Percentiles rank a stretch among this genome's conserved stretches.
phyloP scores from a whole-genome alignment of 2,329 filamentous ascomycete species.

The Aaosphaeria pasadenensis region DNA sequence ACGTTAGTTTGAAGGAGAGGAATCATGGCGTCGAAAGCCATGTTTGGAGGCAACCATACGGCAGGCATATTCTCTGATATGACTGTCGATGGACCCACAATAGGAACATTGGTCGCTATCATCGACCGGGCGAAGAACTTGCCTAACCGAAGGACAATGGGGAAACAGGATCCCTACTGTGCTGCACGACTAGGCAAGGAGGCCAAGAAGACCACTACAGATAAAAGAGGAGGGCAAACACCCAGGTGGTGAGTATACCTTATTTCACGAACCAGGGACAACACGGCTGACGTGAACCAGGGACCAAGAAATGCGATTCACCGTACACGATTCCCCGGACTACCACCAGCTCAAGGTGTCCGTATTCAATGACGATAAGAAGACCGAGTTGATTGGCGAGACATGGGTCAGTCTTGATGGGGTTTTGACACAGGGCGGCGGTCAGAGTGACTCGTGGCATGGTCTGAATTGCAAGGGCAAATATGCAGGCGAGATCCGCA shows the following conservation, averaged over 20 bases:
- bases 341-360: slow-evolving; percentile 96
- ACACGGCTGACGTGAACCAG: slow-evolving; percentile 48
- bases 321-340: slow-evolving; percentile 92
- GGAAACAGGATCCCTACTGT: slow-evolving; percentile 97
- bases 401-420: slow-evolving; percentile 80
- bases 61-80: slow-evolving; percentile 94
- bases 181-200: slow-evolving; percentile 92
- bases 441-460: slow-evolving; percentile 94
- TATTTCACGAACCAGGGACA: background rate
- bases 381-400: slow-evolving; percentile 93
- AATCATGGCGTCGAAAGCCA: slow-evolving; percentile 35
- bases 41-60: slow-evolving; percentile 65
- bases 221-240: slow-evolving; percentile 91
- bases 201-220: slow-evolving; percentile 93
- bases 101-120: slow-evolving; percentile 88
- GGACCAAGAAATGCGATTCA: slow-evolving; percentile 97
- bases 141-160: slow-evolving; percentile 94
- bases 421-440: slow-evolving; percentile 80
- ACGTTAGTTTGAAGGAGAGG: background rate
- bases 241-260: slow-evolving; percentile 75
- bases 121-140: slow-evolving; percentile 96
- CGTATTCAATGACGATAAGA: slow-evolving; percentile 97
- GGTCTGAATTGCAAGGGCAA: slow-evolving; percentile 82
- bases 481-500: slow-evolving; percentile 90
- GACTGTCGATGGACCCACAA: slow-evolving; percentile 86